These are phyloP conservation scores for Termitomyces sp. DNA, from an alignment of 768 basidiomycete species.

Conservation along the genomic window DNA sequence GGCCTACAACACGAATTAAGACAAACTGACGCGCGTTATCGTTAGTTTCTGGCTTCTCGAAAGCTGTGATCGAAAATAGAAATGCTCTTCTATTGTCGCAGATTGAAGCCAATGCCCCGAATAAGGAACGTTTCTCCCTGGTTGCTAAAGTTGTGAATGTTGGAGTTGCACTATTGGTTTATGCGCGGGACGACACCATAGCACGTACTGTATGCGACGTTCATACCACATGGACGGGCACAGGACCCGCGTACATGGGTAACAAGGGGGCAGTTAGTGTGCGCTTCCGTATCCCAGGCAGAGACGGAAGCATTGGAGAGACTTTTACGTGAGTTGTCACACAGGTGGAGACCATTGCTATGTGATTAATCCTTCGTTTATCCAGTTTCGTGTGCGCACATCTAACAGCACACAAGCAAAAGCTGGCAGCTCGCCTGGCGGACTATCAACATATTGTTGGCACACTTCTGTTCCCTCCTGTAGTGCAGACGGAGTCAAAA, in stretches of 20 bases:
- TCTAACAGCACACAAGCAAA: conserved; percentile 75
- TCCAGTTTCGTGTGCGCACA: conserved; percentile 83
- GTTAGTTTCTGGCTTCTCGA: conserved; percentile 76
- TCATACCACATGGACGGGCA: conserved; percentile 73
- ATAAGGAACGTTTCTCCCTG: conserved; percentile 72
- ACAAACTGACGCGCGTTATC: conserved; percentile 4
- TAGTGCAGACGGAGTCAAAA: conserved; percentile 29
- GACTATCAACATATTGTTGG: conserved; percentile 83
- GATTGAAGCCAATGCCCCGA: conserved; percentile 67
- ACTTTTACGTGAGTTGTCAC: conserved; percentile 70
- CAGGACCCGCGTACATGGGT: conserved; percentile 74
- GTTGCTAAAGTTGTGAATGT: conserved; percentile 81
- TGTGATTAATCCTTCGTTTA: background rate
- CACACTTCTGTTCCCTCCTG: conserved; percentile 71
- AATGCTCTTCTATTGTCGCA: conserved; percentile 71
- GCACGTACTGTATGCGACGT: conserved; percentile 60
- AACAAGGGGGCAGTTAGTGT: conserved; percentile 95
- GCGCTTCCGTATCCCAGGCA: conserved; percentile 67
- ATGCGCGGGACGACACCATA: conserved; percentile 69
- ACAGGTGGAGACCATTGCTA: background rate
- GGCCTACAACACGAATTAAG: background rate
- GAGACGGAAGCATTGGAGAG: conserved; percentile 60
- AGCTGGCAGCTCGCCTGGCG: conserved; percentile 60
- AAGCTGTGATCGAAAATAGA: conserved; percentile 62
- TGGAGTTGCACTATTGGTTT: conserved; percentile 85